A percentile compares a stretch with the other conserved stretches of the same genome.
Evolutionary conservation across 2,329 filamentous ascomycete species (phyloP).

Genomic region (Aspergillus sp.): DNA sequence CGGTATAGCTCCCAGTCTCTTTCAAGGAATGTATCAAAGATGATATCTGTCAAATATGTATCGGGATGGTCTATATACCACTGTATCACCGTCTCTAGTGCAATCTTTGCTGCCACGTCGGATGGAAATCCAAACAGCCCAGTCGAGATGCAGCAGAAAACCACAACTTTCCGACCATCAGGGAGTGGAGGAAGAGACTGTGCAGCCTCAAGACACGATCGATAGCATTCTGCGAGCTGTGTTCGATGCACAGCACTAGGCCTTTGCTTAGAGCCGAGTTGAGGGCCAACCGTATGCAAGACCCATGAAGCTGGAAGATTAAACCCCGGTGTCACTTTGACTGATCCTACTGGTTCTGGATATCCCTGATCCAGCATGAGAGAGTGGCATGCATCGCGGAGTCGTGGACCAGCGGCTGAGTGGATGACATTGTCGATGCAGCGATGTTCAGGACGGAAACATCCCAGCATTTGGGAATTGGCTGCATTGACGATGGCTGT

Average conservation of each 20-base stretch:
- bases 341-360: slow-evolving; percentile 8
- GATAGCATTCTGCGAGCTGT: slow-evolving; percentile 13
- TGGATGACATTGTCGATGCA: slow-evolving; percentile 23
- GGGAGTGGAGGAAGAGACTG: slow-evolving; percentile 7
- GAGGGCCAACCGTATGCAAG: slow-evolving; percentile 18
- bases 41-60: slow-evolving; percentile 14
- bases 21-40: slow-evolving; percentile 16
- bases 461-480: slow-evolving; percentile 15
- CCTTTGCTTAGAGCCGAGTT: slow-evolving; percentile 4
- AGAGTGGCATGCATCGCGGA: slow-evolving; percentile 13
- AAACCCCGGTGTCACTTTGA: slow-evolving; percentile 14
- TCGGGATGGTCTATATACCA: slow-evolving; percentile 10
- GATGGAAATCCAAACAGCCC: slow-evolving; percentile 19
- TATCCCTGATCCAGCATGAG: slow-evolving; percentile 8
- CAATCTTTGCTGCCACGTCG: slow-evolving; percentile 10
- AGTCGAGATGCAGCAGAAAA: slow-evolving; percentile 19
- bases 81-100: slow-evolving; percentile 7
- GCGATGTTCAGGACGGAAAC: slow-evolving; percentile 16
- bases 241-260: slow-evolving; percentile 3
- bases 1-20: slow-evolving; percentile 12
- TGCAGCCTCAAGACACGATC: slow-evolving; percentile 8
- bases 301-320: slow-evolving; percentile 11
- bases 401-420: slow-evolving; percentile 15
- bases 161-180: slow-evolving; percentile 14
- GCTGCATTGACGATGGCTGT: slow-evolving; percentile 21